Evolutionary conservation across 257 asterid species (phyloP), one percentile per base, ranked within the genome.

Genomic region (Misopates orontium): DNA sequence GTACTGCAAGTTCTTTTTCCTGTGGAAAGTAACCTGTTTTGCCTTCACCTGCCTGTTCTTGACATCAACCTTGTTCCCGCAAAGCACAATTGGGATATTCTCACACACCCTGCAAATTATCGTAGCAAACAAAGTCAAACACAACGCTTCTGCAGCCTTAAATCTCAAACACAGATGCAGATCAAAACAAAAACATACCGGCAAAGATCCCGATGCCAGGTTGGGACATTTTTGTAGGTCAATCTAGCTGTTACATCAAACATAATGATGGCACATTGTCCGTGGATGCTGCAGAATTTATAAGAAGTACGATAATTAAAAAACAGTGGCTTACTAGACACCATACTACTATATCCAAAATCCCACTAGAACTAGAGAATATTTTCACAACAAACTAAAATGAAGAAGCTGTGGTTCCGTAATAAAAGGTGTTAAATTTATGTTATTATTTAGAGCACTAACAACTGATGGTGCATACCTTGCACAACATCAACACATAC

Each of bases 141-240:
- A n/a, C n/a, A n/a, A n/a, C n/a, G n/a, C n/a, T 28, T 28, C 2
- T 28, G 36, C 36, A 28, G 6, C 36, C 6, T 28, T 6, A 28
- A 28, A 6, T 6, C 6, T 28, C 2, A 28, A 28, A 6, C 36
- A 28, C 6, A 28, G 2, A 28, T 28, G 36, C 36, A 28, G 6
- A 28, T 28, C 4, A 28, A 28, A 28, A 28, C 11, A 49, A 13
- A 12, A 16, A 40, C 76, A 56, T 79, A 87, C 96, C 96, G 28
- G 85, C 94, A 85, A 62, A 84, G 90, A 79, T 88, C 96, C 20
- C 91, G 84, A 60, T 88, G 96, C 96, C 96, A 88, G 8, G 96
- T 88, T 0, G 91, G 96, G 10, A 88, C 87, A 69, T 88, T 88
- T 83, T 88, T 88, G 86, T 85, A 88, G 36, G 94, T 88, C 84